A percentile compares a stretch with the other conserved stretches of the same genome.
Conservation (phyloP, 345 rosid genomes). For the Hibiscus mutabilis region DNA sequence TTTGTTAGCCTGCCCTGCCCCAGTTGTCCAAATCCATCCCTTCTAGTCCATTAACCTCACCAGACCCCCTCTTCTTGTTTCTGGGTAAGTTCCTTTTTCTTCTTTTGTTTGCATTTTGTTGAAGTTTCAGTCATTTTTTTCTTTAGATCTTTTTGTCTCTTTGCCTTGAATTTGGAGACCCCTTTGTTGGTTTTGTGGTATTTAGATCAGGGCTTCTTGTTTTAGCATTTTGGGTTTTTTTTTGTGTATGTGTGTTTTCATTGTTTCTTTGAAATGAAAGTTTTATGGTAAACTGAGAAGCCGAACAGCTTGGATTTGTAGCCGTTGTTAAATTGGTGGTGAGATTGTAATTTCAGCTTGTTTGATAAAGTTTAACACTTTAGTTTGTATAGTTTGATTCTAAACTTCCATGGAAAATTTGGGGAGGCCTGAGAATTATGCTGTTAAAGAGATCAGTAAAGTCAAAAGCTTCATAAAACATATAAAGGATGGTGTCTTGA, state of each 20-base stretch:
- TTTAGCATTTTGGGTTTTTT: constrained; percentile 3
- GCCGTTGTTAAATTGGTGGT: background rate
- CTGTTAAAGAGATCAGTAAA: background rate
- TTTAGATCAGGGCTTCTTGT: constrained; percentile 19
- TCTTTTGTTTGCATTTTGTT: background rate
- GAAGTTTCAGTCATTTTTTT: background rate
- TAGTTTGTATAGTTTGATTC: background rate
- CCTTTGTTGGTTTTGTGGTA: background rate
- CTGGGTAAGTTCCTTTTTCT: constrained; percentile 16
- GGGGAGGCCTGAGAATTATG: background rate
- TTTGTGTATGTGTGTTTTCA: background rate
- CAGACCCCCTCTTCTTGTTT: background rate
- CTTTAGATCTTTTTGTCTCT: constrained; percentile 6
- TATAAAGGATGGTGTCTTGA: background rate
- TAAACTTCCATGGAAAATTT: background rate
- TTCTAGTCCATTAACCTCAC: background rate
- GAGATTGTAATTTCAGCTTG: background rate
- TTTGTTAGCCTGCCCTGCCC: background rate
- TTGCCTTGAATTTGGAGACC: constrained; percentile 1
- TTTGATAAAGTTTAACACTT: background rate
- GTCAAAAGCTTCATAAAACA: background rate
- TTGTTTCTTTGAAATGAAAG: background rate
- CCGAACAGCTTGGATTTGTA: background rate
- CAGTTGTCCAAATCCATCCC: constrained; percentile 16
- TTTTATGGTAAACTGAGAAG: too few species aligned